Conservation (phyloP, 192 early-diverging fungal species). For the Radiomyces spectabilis region DNA sequence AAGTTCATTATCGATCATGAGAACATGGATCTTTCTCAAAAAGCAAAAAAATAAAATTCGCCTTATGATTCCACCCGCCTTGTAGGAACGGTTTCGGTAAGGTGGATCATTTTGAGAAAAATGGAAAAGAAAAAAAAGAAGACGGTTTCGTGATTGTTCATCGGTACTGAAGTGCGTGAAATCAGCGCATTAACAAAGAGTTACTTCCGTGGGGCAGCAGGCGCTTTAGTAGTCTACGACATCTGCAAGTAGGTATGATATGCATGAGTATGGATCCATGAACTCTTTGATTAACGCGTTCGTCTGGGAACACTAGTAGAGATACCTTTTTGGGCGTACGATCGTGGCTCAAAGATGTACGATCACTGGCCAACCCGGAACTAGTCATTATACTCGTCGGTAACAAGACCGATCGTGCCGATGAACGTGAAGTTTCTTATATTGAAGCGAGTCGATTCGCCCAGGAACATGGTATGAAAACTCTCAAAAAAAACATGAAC, state of each 20-base stretch:
- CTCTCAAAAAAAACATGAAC: no score
- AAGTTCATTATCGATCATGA: no score
- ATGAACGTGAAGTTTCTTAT: constrained; percentile 43
- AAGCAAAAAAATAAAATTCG: background rate
- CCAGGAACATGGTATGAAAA: constrained; percentile 34
- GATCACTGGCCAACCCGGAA: constrained; percentile 56
- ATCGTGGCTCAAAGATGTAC: constrained; percentile 61
- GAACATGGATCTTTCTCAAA: no score
- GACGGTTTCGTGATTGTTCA: no score
- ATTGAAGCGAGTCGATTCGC: constrained; percentile 46
- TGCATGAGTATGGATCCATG: background rate
- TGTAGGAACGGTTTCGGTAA: constrained; percentile 43
- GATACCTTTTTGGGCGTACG: constrained; percentile 53
- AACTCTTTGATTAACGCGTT: background rate
- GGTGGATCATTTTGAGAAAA: no score
- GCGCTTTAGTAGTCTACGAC: constrained; percentile 75
- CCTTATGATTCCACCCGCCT: background rate
- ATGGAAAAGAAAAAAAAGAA: no score
- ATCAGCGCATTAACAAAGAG: constrained; percentile 67
- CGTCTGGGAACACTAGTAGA: constrained; percentile 26
- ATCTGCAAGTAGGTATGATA: constrained; percentile 51
- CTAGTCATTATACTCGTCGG: constrained; percentile 66
- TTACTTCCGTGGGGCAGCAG: constrained; percentile 77
- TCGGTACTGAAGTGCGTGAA: no score
- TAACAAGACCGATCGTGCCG: constrained; percentile 55